Evolutionary conservation across 345 rosid species (phyloP), one percentile per base, ranked within the genome.

Genomic region (Conringia planisiliqua): DNA sequence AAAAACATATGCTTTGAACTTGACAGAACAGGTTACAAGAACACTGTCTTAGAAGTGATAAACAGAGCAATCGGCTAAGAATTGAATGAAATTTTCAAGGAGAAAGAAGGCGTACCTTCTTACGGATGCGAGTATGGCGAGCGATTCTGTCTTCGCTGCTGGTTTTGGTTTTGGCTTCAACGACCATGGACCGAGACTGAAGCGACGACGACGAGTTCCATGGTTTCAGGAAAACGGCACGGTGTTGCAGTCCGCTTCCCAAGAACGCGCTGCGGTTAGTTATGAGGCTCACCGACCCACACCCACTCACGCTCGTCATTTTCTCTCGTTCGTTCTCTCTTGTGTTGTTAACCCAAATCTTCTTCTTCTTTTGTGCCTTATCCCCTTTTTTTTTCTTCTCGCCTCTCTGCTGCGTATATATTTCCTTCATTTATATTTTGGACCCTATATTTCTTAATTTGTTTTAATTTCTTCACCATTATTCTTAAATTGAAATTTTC

Each of bases 41-140:
- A 51, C 56, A 73, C 16, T 11, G 1, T 55, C 22, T 6, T 43
- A 22, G 1, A 50, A 1, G 8, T 16, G 18, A 48, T 20, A 4
- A 36, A 72, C 22, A 7, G 52, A 47, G 52, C 52, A 46, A 61
- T 47, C 1, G 11, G 29, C 10, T 10, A 55, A 12, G 54, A 69
- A 56, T 12, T 10, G 47, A 40, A 43, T 6, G 33, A 5, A 30
- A 4, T 0, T 5, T 5, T 30, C 5, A 30, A 32, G 6, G 56
- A 2, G 56, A 43, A 43, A 7, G 63, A 26, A 36, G 57, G 1
- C 57, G 3, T 12, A 94, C 97, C 97, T 95, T 95, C 90, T 95
- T 95, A 66, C 99, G 86, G 84, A 95, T 71, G 29, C 97, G 97
- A 66, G 81, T 24, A 75, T 95, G 99, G 68, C 97, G 97, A 52